These are phyloP conservation scores for Millerago galiae DNA, from an alignment of 805 yeast genomes.

Conservation along the genomic window DNA sequence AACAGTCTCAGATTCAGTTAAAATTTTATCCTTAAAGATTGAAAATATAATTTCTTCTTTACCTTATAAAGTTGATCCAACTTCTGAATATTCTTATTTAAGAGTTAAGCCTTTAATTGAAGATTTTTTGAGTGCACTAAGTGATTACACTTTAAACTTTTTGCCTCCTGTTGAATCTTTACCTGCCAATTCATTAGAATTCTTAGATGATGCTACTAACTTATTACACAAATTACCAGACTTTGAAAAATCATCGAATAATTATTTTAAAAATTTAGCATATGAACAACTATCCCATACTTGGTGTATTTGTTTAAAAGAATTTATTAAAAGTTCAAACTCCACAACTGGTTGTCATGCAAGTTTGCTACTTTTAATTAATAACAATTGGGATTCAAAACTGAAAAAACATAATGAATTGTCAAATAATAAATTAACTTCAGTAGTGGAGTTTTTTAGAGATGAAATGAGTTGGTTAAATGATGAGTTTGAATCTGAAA, in stretches of 20 bases:
- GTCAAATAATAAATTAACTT: conserved; percentile 35
- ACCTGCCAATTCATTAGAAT: conserved; percentile 47
- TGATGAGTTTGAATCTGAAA: conserved; percentile 11
- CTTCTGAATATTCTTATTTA: conserved; percentile 69
- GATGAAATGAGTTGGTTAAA: conserved; percentile 31
- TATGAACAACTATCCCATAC: conserved; percentile 56
- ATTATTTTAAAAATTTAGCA: conserved; percentile 39
- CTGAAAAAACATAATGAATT: conserved; percentile 38
- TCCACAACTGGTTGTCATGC: conserved; percentile 20
- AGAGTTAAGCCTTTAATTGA: conserved; percentile 62
- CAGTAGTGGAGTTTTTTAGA: conserved; percentile 38
- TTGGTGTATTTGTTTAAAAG: conserved; percentile 44
- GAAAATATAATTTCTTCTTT: conserved; percentile 38
- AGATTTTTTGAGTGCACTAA: conserved; percentile 63
- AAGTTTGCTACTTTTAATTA: conserved; percentile 32
- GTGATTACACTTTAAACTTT: conserved; percentile 68
- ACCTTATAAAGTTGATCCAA: conserved; percentile 71
- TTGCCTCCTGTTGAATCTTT: conserved; percentile 62
- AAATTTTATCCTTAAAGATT: conserved; percentile 37
- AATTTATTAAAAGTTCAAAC: conserved; percentile 18
- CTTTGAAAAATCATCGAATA: conserved; percentile 44
- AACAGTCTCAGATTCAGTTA: conserved; percentile 44
- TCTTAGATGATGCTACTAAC: conserved; percentile 54
- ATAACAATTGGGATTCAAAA: conserved; percentile 34
- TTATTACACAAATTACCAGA: conserved; percentile 60